Percentiles rank a stretch among this genome's conserved stretches.
These are phyloP conservation scores for Draba incana DNA, from an alignment of 345 rosid species.

Conservation along the genomic window DNA sequence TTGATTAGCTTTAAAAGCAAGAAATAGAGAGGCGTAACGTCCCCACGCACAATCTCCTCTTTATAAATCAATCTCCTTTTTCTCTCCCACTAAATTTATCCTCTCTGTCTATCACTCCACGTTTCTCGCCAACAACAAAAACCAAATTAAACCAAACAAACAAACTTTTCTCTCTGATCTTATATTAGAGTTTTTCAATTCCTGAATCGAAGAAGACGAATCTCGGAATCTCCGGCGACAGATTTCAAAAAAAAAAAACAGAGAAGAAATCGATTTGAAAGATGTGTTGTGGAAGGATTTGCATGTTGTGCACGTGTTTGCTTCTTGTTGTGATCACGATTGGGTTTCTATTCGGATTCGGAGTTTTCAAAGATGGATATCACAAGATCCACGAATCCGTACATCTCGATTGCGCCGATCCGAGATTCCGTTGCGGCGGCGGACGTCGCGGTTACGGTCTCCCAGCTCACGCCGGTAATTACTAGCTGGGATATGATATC, in stretches of 20 bases:
- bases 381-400: slow-evolving; percentile 69
- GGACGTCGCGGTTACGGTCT: slow-evolving; percentile 55
- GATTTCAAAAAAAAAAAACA: not conserved
- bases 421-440: slow-evolving; percentile 32
- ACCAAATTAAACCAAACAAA: too few relatives aligned
- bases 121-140: slow-evolving; percentile 36
- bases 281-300: slow-evolving; percentile 79
- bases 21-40: slow-evolving; percentile 28
- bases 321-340: slow-evolving; percentile 64
- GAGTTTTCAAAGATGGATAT: slow-evolving; percentile 79
- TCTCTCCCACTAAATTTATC: slow-evolving; percentile 29
- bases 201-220: not conserved
- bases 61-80: not conserved
- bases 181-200: slow-evolving; percentile 3
- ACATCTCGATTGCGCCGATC: slow-evolving; percentile 57
- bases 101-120: slow-evolving; percentile 20
- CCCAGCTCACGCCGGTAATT: slow-evolving; percentile 43
- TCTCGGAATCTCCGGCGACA: slow-evolving; percentile 42
- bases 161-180: slow-evolving; percentile 1
- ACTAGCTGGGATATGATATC: slow-evolving; percentile 16
- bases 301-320: slow-evolving; percentile 79
- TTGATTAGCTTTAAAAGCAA: slow-evolving; percentile 36
- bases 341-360: slow-evolving; percentile 81
- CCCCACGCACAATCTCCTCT: slow-evolving; percentile 10
- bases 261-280: not conserved